phyloP scores from a whole-genome alignment of 1,284 basidiomycete species.

The Apiotrichum domesticum region DNA sequence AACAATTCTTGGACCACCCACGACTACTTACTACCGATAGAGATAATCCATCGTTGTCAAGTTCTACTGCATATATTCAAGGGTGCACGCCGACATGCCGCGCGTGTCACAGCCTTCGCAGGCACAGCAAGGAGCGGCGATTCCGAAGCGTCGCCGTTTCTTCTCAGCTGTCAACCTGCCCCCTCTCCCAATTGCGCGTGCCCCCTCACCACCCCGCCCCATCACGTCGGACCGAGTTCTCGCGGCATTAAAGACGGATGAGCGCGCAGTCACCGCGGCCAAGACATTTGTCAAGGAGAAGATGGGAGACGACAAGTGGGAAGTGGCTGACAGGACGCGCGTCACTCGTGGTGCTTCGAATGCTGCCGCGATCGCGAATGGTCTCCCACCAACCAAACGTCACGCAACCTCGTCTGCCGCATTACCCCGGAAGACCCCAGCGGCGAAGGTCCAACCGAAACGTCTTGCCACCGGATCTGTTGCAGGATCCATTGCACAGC shows the following conservation, averaged over 20 bases:
- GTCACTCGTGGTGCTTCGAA: constrained; percentile 7
- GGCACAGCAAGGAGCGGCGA: background rate
- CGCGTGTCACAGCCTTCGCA: too few species aligned
- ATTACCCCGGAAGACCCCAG: background rate
- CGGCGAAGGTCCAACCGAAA: constrained; percentile 4
- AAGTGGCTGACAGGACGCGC: constrained; percentile 1
- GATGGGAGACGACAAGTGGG: constrained; percentile 18
- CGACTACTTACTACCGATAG: too few species aligned
- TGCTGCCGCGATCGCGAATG: background rate
- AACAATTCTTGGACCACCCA: too few species aligned
- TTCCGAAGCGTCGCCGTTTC: constrained; percentile 10
- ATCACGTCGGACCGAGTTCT: constrained; percentile 14
- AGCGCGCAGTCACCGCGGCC: constrained; percentile 7
- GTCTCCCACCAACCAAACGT: background rate
- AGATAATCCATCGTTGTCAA: too few species aligned
- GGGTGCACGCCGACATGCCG: too few species aligned
- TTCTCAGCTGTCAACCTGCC: constrained; percentile 11
- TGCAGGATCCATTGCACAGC: background rate
- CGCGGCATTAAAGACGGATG: constrained; percentile 15
- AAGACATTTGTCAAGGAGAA: constrained; percentile 19
- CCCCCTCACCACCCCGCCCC: constrained; percentile 7
- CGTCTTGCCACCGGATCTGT: background rate
- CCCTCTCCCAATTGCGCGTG: constrained; percentile 2
- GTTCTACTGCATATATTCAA: too few species aligned
- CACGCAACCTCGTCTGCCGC: background rate